These are phyloP conservation scores for Mycena capillaripes DNA, from an alignment of 768 basidiomycete genomes.

Conservation along the genomic window DNA sequence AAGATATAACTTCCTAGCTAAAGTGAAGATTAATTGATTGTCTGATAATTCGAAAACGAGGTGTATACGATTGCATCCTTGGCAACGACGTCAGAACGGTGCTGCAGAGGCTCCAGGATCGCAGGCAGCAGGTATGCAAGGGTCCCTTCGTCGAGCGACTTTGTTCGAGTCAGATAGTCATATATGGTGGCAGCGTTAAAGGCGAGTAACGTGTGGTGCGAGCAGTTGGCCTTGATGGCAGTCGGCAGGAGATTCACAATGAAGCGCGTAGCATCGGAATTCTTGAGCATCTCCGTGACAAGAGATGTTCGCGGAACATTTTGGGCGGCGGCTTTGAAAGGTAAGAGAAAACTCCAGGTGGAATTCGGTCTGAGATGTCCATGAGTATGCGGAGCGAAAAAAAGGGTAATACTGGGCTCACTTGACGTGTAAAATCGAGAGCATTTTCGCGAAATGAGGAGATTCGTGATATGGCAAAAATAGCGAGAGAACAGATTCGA, in stretches of 20 bases:
- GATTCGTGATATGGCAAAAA: conserved; percentile 98
- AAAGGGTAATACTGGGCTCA: conserved; percentile 44
- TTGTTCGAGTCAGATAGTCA: conserved; percentile 78
- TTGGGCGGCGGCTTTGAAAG: conserved; percentile 84
- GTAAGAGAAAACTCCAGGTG: conserved; percentile 75
- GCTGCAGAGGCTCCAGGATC: conserved; percentile 69
- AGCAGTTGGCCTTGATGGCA: conserved; percentile 62
- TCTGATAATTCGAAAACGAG: not conserved
- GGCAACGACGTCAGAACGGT: conserved; percentile 45
- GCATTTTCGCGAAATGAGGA: conserved; percentile 93
- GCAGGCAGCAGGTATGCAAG: conserved; percentile 77
- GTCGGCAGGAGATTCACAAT: conserved; percentile 74
- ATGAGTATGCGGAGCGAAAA: conserved; percentile 12
- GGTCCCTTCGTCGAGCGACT: conserved; percentile 73
- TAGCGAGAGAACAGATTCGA: conserved; percentile 79
- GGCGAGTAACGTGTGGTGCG: conserved; percentile 81
- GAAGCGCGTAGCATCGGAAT: conserved; percentile 80
- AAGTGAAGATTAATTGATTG: conserved; percentile 13
- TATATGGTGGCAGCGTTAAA: conserved; percentile 88
- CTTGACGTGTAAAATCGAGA: conserved; percentile 87
- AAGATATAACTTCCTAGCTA: conserved; percentile 84
- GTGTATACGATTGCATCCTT: conserved; percentile 71
- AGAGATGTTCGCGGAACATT: conserved; percentile 80
- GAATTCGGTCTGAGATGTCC: conserved; percentile 64
- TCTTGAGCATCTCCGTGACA: conserved; percentile 82